phyloP scores from a whole-genome alignment of 2,329 filamentous ascomycete genomes.

The Trichoderma sp. region DNA sequence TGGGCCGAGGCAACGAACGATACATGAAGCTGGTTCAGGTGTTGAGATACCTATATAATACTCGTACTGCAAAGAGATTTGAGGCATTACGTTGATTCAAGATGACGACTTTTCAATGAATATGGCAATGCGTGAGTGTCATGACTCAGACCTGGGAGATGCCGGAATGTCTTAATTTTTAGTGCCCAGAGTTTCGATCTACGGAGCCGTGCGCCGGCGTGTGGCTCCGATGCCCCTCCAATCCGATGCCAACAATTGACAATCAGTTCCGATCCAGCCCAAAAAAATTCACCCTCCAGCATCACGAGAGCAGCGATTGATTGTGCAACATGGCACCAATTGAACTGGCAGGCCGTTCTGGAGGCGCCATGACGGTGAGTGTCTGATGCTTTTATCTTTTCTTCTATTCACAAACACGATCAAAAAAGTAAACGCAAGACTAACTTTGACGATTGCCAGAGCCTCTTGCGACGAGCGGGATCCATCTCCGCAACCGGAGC shows the following conservation, averaged over 20 bases:
- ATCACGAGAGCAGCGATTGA: background rate
- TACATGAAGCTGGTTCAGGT: background rate
- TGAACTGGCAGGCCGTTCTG: slow-evolving; percentile 49
- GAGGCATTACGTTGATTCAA: background rate
- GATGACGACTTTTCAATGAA: background rate
- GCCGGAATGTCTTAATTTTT: background rate
- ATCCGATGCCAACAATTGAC: slow-evolving; percentile 37
- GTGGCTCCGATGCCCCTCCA: slow-evolving; percentile 27
- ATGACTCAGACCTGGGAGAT: background rate
- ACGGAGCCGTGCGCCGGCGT: background rate
- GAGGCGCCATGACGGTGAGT: slow-evolving; percentile 47
- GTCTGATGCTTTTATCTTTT: background rate
- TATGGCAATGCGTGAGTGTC: background rate
- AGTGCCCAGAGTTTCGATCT: background rate
- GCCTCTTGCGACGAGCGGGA: slow-evolving; percentile 37
- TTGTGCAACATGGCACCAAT: slow-evolving; percentile 48
- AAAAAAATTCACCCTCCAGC: slow-evolving; percentile 32
- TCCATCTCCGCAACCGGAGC: slow-evolving; percentile 28
- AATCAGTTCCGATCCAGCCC: slow-evolving; percentile 24
- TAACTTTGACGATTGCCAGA: slow-evolving; percentile 29
- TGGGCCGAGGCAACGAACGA: slow-evolving; percentile 2
- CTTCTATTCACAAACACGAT: background rate
- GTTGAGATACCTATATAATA: slow-evolving; percentile 12
- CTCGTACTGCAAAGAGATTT: background rate
- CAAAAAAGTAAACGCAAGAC: slow-evolving; percentile 2